phyloP scores from a whole-genome alignment of 345 rosid genomes.

The Hibiscus mutabilis region DNA sequence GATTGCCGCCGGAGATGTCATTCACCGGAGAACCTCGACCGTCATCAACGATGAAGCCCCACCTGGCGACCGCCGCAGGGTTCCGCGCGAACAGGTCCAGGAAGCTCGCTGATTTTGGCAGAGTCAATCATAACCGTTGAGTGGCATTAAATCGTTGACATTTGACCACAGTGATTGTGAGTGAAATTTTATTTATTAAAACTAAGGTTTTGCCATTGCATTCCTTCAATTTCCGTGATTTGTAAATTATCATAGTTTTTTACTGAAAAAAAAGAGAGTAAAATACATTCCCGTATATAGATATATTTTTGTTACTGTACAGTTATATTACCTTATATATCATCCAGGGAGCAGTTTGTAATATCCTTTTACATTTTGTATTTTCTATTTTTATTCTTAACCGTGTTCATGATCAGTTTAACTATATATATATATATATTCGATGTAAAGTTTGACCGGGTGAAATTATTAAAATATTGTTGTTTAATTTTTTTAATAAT shows the following conservation, averaged over 20 bases:
- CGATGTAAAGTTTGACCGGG: too few relatives aligned
- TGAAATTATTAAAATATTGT: too few relatives aligned
- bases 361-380: too few relatives aligned
- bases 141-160: slow-evolving; percentile 20
- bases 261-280: not conserved
- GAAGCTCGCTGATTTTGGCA: slow-evolving; percentile 86
- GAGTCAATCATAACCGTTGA: slow-evolving; percentile 63
- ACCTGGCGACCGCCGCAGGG: slow-evolving; percentile 62
- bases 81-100: slow-evolving; percentile 48
- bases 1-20: slow-evolving; percentile 25
- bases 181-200: not conserved
- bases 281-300: not conserved
- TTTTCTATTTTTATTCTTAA: too few relatives aligned
- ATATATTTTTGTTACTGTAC: not conserved
- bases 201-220: slow-evolving; percentile 29
- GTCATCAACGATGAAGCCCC: slow-evolving; percentile 55
- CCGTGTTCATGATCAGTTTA: too few relatives aligned
- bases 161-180: slow-evolving; percentile 10
- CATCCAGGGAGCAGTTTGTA: too few relatives aligned
- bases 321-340: not conserved
- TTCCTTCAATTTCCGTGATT: not conserved
- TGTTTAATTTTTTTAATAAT: too few relatives aligned
- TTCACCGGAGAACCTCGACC: slow-evolving; percentile 44
- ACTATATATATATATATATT: too few relatives aligned
- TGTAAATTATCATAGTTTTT: not conserved